Base-by-base conservation (phyloP, 2,329 filamentous ascomycete genomes). In the Fusarium anguioides region DNA sequence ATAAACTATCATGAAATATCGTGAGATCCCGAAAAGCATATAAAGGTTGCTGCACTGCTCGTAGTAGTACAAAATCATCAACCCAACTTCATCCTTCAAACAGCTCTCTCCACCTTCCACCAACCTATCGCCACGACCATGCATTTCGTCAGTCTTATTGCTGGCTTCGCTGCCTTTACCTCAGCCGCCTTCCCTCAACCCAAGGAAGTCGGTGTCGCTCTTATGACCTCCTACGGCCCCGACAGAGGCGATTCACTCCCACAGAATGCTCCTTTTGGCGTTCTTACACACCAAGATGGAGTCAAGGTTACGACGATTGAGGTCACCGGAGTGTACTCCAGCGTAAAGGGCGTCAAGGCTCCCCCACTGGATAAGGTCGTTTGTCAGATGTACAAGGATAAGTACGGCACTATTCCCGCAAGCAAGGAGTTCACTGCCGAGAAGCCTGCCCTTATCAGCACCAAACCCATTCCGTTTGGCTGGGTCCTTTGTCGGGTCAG, bases 371-470 rank as follows among this genome's bases (percentile, higher is more conserved):
- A 52, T 5, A 27, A 63, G 10, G 27, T 69, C 12, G 44, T 29
- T 27, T 69, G 66, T 27, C 66, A 65, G 44, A 57, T 52, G 53
- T 68, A 69, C 64, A 61, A 56, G 41, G 66, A 69, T 46, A 14
- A 62, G 21, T 62, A 52, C 18, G 66, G 37, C 3, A 52, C 39
- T 20, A 11, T 37, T 4, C 56, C 56, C 27, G 66, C 40, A 2
- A 68, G 64, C 31, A 37, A 37, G 1, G 39, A 41, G 10, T 68
- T 68, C n/a, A 59, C 46, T 3, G 24, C 14, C 3, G 26, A 53
- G 7, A 55, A 48, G 17, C 12, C 29, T 5, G 64, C 53, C 3
- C 8, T 36, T 8, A 31, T 69, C 10, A 56, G 49, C 56, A 64
- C 60, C 1, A 68, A 69, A 24, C 42, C 64, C 2, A 60, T 68